These are phyloP conservation scores for Dalbergia oliveri DNA, from an alignment of 306 rosid genomes.

Conservation along the genomic window DNA sequence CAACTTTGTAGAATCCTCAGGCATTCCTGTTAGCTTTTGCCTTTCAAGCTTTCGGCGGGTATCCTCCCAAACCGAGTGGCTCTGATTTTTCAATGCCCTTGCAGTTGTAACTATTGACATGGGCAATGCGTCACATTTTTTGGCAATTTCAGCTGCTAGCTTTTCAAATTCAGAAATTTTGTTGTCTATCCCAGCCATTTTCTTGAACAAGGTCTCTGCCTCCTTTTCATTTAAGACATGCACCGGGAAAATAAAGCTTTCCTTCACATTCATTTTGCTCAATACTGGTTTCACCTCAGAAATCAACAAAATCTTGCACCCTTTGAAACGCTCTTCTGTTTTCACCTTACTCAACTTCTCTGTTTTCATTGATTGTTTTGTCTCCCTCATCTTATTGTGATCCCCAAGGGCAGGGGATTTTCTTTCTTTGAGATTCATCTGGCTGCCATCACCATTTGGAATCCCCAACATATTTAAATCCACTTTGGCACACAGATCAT, in stretches of 20 bases:
- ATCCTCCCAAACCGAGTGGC: not conserved
- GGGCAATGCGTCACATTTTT: constrained; percentile 35
- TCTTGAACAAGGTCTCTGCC: constrained; percentile 10
- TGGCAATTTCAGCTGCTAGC: constrained; percentile 14
- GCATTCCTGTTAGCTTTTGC: not conserved
- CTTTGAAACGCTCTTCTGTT: not conserved
- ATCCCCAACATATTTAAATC: constrained; percentile 34
- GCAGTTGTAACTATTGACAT: constrained; percentile 31
- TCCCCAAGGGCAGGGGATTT: not conserved
- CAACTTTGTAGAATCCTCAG: constrained; percentile 33
- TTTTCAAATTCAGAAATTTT: not conserved
- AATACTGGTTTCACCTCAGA: constrained; percentile 18
- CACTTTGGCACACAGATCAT: constrained; percentile 12
- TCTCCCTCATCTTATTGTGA: too few relatives aligned
- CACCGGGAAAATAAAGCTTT: not conserved
- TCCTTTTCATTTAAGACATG: not conserved
- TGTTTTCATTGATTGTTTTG: too few relatives aligned
- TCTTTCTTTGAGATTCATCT: not conserved
- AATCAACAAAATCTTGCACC: constrained; percentile 40
- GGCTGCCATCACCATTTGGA: not conserved
- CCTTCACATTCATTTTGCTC: constrained; percentile 21
- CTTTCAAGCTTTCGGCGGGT: not conserved
- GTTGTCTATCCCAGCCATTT: not conserved
- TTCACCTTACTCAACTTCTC: not conserved
- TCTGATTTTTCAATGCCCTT: not conserved